Percentiles rank a stretch among this genome's conserved stretches.
phyloP scores from a whole-genome alignment of 306 rosid species.

The Heteromeles arbutifolia region DNA sequence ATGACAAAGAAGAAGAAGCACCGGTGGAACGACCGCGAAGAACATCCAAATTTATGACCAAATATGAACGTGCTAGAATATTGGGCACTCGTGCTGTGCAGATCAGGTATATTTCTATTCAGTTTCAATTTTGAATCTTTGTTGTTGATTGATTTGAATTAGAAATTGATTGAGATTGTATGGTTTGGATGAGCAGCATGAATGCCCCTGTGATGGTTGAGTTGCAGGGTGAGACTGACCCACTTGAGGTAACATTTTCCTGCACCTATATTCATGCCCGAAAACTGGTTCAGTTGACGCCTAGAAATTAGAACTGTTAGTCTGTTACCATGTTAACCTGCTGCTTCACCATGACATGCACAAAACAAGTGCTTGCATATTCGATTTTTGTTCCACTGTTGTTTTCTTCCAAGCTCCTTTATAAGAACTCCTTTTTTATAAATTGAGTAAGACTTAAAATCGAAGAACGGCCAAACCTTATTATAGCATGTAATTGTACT shows the following conservation, averaged over 20 bases:
- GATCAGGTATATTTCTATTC: constrained; percentile 52
- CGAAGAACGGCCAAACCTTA: background rate
- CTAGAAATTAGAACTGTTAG: background rate
- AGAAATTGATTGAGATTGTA: background rate
- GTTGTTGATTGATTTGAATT: background rate
- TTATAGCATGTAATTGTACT: background rate
- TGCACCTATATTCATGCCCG: no score
- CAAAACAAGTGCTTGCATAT: background rate
- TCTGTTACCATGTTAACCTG: background rate
- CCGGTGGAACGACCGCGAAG: constrained; percentile 54
- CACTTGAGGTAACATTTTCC: constrained; percentile 63
- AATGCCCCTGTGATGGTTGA: constrained; percentile 97
- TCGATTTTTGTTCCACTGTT: background rate
- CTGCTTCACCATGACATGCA: background rate
- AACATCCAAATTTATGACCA: constrained; percentile 84
- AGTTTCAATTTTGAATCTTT: background rate
- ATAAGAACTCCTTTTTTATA: background rate
- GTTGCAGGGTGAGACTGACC: constrained; percentile 94
- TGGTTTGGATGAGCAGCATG: constrained; percentile 54
- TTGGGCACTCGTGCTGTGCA: constrained; percentile 91
- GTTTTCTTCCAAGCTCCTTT: background rate
- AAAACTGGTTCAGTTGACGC: no score
- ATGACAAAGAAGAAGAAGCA: constrained; percentile 47
- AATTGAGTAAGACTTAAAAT: background rate
- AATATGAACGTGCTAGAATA: constrained; percentile 90